Evolutionary conservation across 2,329 filamentous ascomycete species (phyloP), one percentile per base, ranked within the genome.

Genomic region (Colletotrichum spaethianum): DNA sequence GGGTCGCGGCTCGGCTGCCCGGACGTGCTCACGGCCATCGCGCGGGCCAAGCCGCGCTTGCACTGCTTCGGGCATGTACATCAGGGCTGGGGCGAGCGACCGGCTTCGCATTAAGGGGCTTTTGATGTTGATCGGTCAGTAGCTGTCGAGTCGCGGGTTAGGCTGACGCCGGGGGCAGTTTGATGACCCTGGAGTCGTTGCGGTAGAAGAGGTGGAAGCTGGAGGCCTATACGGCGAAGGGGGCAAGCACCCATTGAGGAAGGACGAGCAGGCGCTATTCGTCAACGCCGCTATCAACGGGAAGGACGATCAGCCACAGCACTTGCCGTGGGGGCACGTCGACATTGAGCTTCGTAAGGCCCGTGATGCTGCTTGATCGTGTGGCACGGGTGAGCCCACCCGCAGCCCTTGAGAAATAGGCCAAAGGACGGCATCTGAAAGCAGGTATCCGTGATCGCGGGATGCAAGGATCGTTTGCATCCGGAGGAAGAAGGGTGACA

Each of bases 231-330:
- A 78, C 76, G 26, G 50, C 74, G 38, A 82, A 1, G 73, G 78
- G 7, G 75, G 80, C 67, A 56, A 72, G 23, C 73, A 79, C 55
- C 75, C 75, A 0, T 23, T 84, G 1, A 38, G 75, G 26, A 53
- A 42, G 8, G 85, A 84, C 2, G 78, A 79, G 40, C 82, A 89
- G 69, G 90, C 88, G 0, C 76, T 90, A 5, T 88, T 90, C 74
- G 82, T 90, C 11, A 91, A 91, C 76, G 88, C 87, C 1, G 82
- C 88, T 0, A 84, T 90, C 28, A 75, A 85, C 74, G 81, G 74
- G 3, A 28, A 87, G 86, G 75, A 92, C 83, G 68, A 89, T 86
- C 38, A 33, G 2, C 53, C 56, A 20, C 42, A 36, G 42, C 48
- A 62, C 33, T 57, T 65, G 12, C 44, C 56, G 11, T 70, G 31